Evolutionary conservation across 2,329 filamentous ascomycete genomes (phyloP), one percentile per base, ranked within the genome.

Genomic region (Elsinoe batatas): DNA sequence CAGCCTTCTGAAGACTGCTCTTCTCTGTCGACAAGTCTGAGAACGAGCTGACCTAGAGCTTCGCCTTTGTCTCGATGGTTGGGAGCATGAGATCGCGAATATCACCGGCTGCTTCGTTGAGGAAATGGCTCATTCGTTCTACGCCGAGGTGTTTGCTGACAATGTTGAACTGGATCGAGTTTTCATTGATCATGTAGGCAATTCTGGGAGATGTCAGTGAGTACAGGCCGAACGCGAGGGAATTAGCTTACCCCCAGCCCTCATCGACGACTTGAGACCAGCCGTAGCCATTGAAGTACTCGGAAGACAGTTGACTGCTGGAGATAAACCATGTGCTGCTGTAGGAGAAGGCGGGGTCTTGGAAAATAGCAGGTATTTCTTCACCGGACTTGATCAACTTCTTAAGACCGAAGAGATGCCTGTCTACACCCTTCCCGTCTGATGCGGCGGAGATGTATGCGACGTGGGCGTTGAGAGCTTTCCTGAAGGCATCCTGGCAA

Each of bases 171-270:
- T 97, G 93, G 61, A 98, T 80, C 71, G 89, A 95, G 72, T 96
- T 95, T 79, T 97, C 91, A 69, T 98, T 98, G 71, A 98, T 97
- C 93, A 98, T 98, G 71, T 98, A 98, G 37, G 93, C 93, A 68
- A 98, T 95, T 40, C 68, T 71, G 61, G 11, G 51, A 56, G 35
- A 30, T 13, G 60, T 68, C 44, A 67, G 63, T 56, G 42, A n/a
- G 20, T 1, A 11, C 10, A 3, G 4, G 22, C 15, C 15, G 18
- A 32, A 10, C 3, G 12, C 1, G 3, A 6, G 13, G 2, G 13
- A 11, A 12, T 13, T 5, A 17, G 38, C 69, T 69, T 51, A 71
- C 61, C 93, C 93, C 73, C 93, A 98, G 30, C 93, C 93, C 58
- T 86, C 88, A 67, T 97, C 91, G 56, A 97, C 87, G 53, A 98